Percentiles rank a stretch among this genome's conserved stretches.
These are phyloP conservation scores for Penstemon newberryi DNA, from an alignment of 257 asterid species.

Conservation along the genomic window DNA sequence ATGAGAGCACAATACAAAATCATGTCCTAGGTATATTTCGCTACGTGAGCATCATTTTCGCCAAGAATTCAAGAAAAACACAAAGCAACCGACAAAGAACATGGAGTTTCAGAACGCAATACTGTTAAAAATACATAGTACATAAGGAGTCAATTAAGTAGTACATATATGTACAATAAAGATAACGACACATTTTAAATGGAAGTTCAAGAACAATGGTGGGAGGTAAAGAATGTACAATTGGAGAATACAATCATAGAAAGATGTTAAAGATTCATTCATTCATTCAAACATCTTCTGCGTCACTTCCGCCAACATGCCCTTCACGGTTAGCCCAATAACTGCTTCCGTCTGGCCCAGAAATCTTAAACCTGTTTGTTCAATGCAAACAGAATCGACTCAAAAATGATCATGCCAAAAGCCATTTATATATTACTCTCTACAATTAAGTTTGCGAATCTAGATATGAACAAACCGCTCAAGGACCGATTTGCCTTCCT, in stretches of 20 bases:
- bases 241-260: slow-evolving; percentile 30
- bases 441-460: background rate
- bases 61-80: too few relatives aligned
- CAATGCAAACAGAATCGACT: slow-evolving; percentile 6
- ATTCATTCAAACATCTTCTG: slow-evolving; percentile 48
- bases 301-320: slow-evolving; percentile 64
- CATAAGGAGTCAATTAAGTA: slow-evolving; percentile 13
- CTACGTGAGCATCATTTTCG: too few relatives aligned
- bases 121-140: background rate
- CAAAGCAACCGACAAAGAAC: too few relatives aligned
- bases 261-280: slow-evolving; percentile 20
- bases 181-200: slow-evolving; percentile 5
- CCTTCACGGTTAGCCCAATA: slow-evolving; percentile 61
- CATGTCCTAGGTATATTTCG: too few relatives aligned
- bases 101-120: background rate
- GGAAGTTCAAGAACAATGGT: slow-evolving; percentile 24
- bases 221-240: slow-evolving; percentile 44
- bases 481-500: slow-evolving; percentile 94
- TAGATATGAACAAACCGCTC: slow-evolving; percentile 62
- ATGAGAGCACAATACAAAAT: too few relatives aligned
- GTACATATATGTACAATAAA: slow-evolving; percentile 11
- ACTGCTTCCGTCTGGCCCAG: slow-evolving; percentile 73
- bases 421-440: background rate
- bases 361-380: slow-evolving; percentile 70
- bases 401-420: slow-evolving; percentile 17